phyloP scores from a whole-genome alignment of 768 basidiomycete species.

The Calvatia gigantea region DNA sequence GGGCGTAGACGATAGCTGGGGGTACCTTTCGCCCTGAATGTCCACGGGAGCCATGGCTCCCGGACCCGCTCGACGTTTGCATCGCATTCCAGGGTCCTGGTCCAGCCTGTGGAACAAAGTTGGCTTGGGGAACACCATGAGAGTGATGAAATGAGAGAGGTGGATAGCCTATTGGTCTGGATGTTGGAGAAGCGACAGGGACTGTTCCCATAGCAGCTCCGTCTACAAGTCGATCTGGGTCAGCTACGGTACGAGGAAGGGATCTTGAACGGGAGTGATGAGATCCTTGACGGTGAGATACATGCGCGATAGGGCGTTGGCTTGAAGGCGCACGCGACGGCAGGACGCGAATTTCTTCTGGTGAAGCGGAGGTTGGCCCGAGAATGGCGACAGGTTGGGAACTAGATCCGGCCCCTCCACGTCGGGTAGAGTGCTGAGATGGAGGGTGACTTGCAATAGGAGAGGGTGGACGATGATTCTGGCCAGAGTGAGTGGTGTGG shows the following conservation, averaged over 20 bases:
- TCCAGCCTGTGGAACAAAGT: constrained; percentile 18
- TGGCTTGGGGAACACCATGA: constrained; percentile 21
- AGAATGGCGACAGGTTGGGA: constrained; percentile 22
- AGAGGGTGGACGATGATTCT: neutral
- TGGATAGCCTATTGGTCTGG: constrained; percentile 22
- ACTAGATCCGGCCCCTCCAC: constrained; percentile 32
- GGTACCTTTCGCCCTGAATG: constrained; percentile 6
- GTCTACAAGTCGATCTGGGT: constrained; percentile 23
- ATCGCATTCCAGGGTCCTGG: constrained; percentile 3
- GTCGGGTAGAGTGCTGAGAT: constrained; percentile 26
- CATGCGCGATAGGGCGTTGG: constrained; percentile 22
- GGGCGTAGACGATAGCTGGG: constrained; percentile 52
- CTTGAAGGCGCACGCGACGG: constrained; percentile 38
- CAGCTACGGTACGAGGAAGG: constrained; percentile 34
- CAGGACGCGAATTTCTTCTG: constrained; percentile 62
- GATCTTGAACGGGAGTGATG: constrained; percentile 42
- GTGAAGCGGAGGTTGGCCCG: constrained; percentile 21
- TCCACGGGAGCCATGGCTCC: constrained; percentile 10
- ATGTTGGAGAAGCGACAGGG: constrained; percentile 21
- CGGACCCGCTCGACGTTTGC: constrained; percentile 3
- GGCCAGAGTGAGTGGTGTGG: constrained; percentile 26
- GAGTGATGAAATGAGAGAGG: constrained; percentile 12
- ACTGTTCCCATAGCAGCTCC: constrained; percentile 24
- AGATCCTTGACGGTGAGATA: constrained; percentile 24
- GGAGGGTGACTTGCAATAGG: constrained; percentile 17